These are phyloP conservation scores for Alternaria dauci DNA, from an alignment of 2,329 filamentous ascomycete genomes.

Conservation along the genomic window DNA sequence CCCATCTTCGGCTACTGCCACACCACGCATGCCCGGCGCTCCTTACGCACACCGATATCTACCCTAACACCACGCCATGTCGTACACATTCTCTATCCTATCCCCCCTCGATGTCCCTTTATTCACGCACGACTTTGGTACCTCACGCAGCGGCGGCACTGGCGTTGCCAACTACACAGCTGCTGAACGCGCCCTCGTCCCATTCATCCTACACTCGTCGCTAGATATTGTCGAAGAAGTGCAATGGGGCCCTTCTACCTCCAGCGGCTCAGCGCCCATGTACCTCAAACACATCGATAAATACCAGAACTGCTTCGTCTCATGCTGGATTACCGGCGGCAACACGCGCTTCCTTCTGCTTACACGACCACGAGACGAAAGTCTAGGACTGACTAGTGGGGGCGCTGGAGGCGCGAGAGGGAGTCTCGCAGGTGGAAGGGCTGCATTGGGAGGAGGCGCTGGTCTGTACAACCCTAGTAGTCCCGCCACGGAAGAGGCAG, in stretches of 20 bases:
- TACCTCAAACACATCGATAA: slow-evolving; percentile 97
- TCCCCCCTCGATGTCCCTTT: slow-evolving; percentile 95
- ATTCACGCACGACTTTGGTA: slow-evolving; percentile 97
- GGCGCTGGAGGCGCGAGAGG: slow-evolving; percentile 35
- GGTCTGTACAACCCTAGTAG: slow-evolving; percentile 79
- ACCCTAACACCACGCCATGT: slow-evolving; percentile 66
- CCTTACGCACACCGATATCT: background rate
- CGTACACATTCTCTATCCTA: slow-evolving; percentile 98
- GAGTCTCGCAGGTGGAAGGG: slow-evolving; percentile 44
- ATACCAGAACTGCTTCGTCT: slow-evolving; percentile 95
- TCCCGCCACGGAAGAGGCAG: slow-evolving; percentile 92
- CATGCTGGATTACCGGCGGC: slow-evolving; percentile 89
- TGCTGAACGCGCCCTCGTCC: slow-evolving; percentile 91
- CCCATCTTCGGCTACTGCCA: background rate
- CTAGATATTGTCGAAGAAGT: slow-evolving; percentile 96
- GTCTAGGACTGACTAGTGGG: slow-evolving; percentile 31
- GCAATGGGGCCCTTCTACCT: slow-evolving; percentile 74
- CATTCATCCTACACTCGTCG: slow-evolving; percentile 94
- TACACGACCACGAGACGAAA: slow-evolving; percentile 72
- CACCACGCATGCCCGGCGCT: background rate
- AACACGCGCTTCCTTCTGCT: slow-evolving; percentile 95
- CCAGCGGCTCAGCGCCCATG: slow-evolving; percentile 60
- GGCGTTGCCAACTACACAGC: slow-evolving; percentile 88
- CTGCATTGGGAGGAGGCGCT: slow-evolving; percentile 32
- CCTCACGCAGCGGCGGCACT: slow-evolving; percentile 94